phyloP scores from a whole-genome alignment of 2,329 filamentous ascomycete genomes.

The Cercospora berteroae region DNA sequence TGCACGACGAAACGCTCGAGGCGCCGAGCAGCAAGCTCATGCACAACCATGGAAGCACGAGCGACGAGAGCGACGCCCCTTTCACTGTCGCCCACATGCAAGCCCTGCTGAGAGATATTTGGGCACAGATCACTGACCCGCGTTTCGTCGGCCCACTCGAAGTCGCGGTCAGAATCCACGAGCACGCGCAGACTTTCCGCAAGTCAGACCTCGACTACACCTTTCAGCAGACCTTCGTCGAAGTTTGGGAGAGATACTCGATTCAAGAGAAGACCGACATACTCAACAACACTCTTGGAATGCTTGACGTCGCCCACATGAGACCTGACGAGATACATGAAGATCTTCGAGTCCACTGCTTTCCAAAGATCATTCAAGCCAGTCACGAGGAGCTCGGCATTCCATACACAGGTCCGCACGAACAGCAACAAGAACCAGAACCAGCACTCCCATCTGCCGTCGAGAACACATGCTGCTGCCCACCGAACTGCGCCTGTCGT shows the following conservation, averaged over 20 bases:
- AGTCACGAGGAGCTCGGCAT: background rate
- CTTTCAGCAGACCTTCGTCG: background rate
- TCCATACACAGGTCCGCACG: background rate
- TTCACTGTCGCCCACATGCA: background rate
- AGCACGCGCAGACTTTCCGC: background rate
- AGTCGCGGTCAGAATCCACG: background rate
- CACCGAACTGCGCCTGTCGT: background rate
- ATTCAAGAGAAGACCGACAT: background rate
- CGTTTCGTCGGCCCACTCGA: constrained; percentile 1
- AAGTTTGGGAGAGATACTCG: background rate
- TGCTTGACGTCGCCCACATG: constrained; percentile 2
- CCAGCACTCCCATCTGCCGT: background rate
- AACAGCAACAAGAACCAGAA: background rate
- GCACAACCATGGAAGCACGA: background rate
- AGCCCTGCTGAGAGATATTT: background rate
- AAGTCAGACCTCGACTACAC: background rate
- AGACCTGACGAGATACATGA: background rate
- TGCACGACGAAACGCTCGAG: background rate
- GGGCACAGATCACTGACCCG: background rate
- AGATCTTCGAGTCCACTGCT: background rate
- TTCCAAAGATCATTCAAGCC: background rate
- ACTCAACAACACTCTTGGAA: background rate
- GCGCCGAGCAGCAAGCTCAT: background rate
- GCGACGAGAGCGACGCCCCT: background rate
- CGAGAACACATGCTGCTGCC: constrained; percentile 5